These are phyloP conservation scores for Solanum etuberosum DNA, from an alignment of 257 asterid genomes.

Conservation along the genomic window DNA sequence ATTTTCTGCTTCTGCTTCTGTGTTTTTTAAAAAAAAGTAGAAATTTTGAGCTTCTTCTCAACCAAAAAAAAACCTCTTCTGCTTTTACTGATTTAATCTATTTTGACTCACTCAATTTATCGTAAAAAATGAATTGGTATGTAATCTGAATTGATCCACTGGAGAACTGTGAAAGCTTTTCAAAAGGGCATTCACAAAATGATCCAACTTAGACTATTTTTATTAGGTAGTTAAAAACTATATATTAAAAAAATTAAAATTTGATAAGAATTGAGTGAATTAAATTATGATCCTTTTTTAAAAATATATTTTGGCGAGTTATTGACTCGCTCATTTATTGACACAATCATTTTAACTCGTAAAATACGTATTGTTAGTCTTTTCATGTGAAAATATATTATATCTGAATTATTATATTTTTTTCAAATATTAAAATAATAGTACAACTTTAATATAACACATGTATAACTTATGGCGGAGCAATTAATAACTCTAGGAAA, in stretches of 20 bases:
- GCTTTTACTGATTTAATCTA: no score
- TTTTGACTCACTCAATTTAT: no score
- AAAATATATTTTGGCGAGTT: no score
- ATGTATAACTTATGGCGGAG: neutral
- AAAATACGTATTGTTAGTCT: neutral
- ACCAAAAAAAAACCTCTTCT: no score
- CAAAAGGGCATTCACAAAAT: neutral
- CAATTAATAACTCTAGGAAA: neutral
- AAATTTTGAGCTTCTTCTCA: no score
- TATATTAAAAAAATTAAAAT: no score
- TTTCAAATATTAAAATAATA: no score
- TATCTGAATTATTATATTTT: no score
- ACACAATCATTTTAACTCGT: neutral
- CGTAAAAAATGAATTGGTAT: fast-evolving
- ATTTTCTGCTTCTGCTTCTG: no score
- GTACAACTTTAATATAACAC: neutral
- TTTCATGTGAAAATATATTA: no score
- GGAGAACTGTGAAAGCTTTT: neutral
- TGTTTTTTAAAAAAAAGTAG: no score
- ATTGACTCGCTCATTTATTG: no score
- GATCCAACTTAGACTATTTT: neutral
- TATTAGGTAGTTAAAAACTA: neutral
- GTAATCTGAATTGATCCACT: neutral
- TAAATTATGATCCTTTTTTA: neutral
- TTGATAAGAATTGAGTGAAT: neutral